Percentiles rank a stretch among this genome's conserved stretches.
Conservation (phyloP, 768 basidiomycete genomes). For the Daedaleopsis nitida region DNA sequence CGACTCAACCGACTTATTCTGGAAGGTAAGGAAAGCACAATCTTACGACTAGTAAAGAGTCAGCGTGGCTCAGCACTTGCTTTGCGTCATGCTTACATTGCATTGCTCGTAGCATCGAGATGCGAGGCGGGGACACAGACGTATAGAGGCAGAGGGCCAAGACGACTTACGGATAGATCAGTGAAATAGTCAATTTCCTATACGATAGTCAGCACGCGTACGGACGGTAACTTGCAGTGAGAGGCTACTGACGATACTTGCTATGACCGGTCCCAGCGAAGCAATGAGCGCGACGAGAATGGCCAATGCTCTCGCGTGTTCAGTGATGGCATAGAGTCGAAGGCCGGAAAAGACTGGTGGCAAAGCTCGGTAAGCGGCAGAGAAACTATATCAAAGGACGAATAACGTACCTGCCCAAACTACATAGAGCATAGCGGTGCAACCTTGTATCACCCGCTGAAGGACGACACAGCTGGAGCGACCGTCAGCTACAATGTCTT, state of each 20-base stretch:
- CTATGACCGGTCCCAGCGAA: neutral
- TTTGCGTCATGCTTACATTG: too few relatives aligned
- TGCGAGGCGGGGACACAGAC: too few relatives aligned
- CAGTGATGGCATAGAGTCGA: neutral
- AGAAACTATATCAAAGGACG: too few relatives aligned
- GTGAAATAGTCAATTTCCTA: too few relatives aligned
- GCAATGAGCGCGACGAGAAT: neutral
- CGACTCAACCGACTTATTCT: neutral
- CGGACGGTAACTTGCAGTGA: too few relatives aligned
- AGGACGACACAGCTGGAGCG: neutral
- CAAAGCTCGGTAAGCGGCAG: neutral
- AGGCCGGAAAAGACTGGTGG: neutral
- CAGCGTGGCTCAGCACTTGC: too few relatives aligned
- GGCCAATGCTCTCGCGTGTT: neutral
- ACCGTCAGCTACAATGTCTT: neutral
- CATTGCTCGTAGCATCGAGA: too few relatives aligned
- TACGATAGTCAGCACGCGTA: too few relatives aligned
- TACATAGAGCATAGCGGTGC: neutral
- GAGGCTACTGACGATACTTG: neutral
- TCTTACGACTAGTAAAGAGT: neutral
- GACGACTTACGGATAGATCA: too few relatives aligned
- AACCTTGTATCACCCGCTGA: neutral
- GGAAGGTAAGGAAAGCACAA: neutral
- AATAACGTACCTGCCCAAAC: neutral
- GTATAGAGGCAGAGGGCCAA: too few relatives aligned